phyloP scores from a whole-genome alignment of 1,284 basidiomycete genomes.

The Trametes polyzona region DNA sequence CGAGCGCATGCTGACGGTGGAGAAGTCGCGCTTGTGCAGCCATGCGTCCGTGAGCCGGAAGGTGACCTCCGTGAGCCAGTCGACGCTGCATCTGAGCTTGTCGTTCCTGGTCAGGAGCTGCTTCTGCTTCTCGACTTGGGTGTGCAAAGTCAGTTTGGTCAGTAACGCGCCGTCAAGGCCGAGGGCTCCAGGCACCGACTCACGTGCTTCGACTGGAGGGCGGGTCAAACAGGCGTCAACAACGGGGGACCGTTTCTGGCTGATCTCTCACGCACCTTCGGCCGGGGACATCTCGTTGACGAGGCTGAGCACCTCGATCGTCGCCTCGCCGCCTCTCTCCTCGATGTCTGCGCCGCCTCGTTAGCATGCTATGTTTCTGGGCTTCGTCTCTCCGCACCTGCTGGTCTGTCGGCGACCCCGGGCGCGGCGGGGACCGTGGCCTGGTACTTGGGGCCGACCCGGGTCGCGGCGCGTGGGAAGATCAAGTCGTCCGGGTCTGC shows the following conservation, averaged over 20 bases:
- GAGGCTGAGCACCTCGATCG: conserved; percentile 70
- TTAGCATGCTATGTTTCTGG: neutral
- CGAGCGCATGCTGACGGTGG: conserved; percentile 65
- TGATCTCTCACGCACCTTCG: conserved; percentile 54
- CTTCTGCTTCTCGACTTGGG: conserved; percentile 10
- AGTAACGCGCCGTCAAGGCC: too few species aligned
- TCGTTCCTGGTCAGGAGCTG: conserved; percentile 44
- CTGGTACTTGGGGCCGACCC: conserved; percentile 88
- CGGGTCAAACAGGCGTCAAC: conserved; percentile 21
- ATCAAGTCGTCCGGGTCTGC: conserved; percentile 92
- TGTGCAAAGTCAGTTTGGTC: too few species aligned
- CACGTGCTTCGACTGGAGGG: conserved; percentile 24
- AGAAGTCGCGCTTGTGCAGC: conserved; percentile 54
- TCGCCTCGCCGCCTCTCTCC: conserved; percentile 76
- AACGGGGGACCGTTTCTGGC: conserved; percentile 6
- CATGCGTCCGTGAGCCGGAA: conserved; percentile 70
- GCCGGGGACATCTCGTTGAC: conserved; percentile 63
- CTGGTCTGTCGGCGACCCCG: conserved; percentile 43
- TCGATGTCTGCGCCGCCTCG: conserved; percentile 32
- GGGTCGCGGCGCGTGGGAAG: conserved; percentile 88
- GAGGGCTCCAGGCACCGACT: conserved; percentile 18
- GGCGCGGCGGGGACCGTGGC: conserved; percentile 59
- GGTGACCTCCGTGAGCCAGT: conserved; percentile 77
- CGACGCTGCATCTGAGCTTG: conserved; percentile 60
- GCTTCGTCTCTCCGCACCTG: conserved; percentile 40